Evolutionary conservation across 1,284 basidiomycete genomes (phyloP), one percentile per base, ranked within the genome.

Genomic region (Rhodotorula sp.): DNA sequence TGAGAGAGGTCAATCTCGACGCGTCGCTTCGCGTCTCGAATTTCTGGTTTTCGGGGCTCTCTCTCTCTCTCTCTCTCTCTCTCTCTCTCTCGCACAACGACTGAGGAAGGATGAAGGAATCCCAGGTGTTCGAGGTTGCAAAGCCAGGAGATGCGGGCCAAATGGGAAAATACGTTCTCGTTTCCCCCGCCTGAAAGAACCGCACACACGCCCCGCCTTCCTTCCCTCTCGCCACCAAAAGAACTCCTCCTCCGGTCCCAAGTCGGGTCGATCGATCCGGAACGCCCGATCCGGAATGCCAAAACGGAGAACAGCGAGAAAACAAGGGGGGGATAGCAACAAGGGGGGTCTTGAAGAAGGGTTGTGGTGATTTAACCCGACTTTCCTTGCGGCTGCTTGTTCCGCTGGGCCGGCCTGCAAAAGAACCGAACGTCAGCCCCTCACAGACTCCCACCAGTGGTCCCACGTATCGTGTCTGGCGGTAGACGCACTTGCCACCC

Each of bases 311-410:
- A 24, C 33, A 14, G 26, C 20, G 54, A 12, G 29, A 22, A 22
- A 33, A 48, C n/a, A 44, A 45, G 26, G n/a, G 12, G 22, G 26
- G 53, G 53, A 54, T 17, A 54, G 29, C 26, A 29, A n/a, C 26
- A 54, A 54, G 53, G 29, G 24, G n/a, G 49, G 49, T 22, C n/a
- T 20, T 51, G 33, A 37, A 37, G 33, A 26, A n/a, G 51, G 51
- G 15, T 33, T 29, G 55, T 24, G 37, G 42, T 42, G 63, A 24
- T 51, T 65, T 65, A 65, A 59, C 64, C 64, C 42, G 64, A 65
- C 64, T 66, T 66, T 29, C 64, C 64, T 42, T 48, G 48, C 48
- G 49, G 48, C 10, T 65, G 64, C 64, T 65, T 65, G 64, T 65
- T 65, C 18, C 64, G 57, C 49, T 65, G 64, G 10, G 58, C 64